These are phyloP conservation scores for Pelargonium fulgidum DNA, from an alignment of 441 rosid species.

Conservation along the genomic window DNA sequence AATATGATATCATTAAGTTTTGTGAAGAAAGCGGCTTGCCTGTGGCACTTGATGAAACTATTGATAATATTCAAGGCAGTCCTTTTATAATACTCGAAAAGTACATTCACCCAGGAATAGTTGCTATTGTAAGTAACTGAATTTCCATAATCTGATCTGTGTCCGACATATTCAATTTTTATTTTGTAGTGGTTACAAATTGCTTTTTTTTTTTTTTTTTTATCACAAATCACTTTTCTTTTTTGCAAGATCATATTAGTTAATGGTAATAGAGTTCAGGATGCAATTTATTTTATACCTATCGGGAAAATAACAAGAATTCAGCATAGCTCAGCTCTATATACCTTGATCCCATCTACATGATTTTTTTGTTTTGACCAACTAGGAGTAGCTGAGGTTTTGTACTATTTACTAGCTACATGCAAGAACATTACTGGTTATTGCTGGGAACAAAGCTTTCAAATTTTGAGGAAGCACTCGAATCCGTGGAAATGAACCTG, in stretches of 20 bases:
- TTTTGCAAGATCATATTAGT: background rate
- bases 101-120: conserved; percentile 71
- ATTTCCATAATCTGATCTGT: conserved; percentile 16
- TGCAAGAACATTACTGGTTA: too few relatives aligned
- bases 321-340: too few relatives aligned
- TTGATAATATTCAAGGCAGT: conserved; percentile 45
- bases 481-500: background rate
- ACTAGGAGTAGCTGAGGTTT: too few relatives aligned
- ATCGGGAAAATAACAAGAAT: too few relatives aligned
- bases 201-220: background rate
- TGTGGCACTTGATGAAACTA: conserved; percentile 87
- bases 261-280: too few relatives aligned
- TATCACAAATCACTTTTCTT: background rate
- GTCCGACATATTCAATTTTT: background rate
- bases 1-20: conserved; percentile 68
- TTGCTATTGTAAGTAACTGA: conserved; percentile 67
- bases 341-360: too few relatives aligned
- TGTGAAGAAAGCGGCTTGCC: conserved; percentile 83
- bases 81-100: conserved; percentile 49
- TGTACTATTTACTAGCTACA: too few relatives aligned
- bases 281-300: too few relatives aligned
- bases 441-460: too few relatives aligned
- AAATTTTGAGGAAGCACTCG: too few relatives aligned
- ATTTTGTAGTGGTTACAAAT: too few relatives aligned
- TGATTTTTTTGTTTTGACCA: background rate